A percentile compares a stretch with the other conserved stretches of the same genome.
These are phyloP conservation scores for Hondaea fermentalgiana DNA, from an alignment of 108 stramenopile species.

Conservation along the genomic window DNA sequence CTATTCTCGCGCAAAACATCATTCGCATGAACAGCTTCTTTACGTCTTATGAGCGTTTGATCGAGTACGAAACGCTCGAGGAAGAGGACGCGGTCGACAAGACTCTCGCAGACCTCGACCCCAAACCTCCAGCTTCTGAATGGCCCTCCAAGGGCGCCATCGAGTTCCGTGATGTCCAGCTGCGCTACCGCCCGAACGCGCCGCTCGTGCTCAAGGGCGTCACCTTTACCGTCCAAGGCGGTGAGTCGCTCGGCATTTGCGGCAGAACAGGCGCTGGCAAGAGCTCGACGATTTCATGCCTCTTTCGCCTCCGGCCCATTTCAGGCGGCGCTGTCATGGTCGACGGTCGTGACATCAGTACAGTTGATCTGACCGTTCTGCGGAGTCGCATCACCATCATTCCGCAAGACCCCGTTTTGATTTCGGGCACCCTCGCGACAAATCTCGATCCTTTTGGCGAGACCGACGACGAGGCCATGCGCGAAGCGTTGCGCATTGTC, in stretches of 20 bases:
- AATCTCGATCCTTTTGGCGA: conserved; percentile 81
- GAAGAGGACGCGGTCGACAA: not conserved
- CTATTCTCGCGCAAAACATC: not conserved
- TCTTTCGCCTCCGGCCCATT: conserved; percentile 70
- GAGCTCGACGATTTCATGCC: conserved; percentile 55
- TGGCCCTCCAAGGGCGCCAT: conserved; percentile 73
- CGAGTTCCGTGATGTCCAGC: conserved; percentile 50
- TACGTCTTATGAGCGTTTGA: conserved; percentile 30
- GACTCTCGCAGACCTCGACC: not conserved
- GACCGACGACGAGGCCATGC: conserved; percentile 32
- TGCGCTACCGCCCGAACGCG: conserved; percentile 70
- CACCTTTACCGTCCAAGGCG: conserved; percentile 54
- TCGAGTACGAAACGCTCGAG: conserved; percentile 16
- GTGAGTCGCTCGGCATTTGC: conserved; percentile 68
- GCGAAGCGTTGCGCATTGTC: conserved; percentile 43
- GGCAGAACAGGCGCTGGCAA: conserved; percentile 62
- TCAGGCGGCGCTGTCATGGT: conserved; percentile 65
- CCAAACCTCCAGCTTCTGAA: not conserved
- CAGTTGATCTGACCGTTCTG: conserved; percentile 71
- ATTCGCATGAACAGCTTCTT: conserved; percentile 12
- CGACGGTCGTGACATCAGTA: conserved; percentile 71
- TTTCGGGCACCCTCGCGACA: conserved; percentile 76
- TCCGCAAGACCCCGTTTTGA: conserved; percentile 80
- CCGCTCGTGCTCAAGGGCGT: conserved; percentile 80
- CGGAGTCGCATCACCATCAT: conserved; percentile 74